Evolutionary conservation across 257 asterid genomes (phyloP).

Genomic region (Primulina huaijiensis): DNA sequence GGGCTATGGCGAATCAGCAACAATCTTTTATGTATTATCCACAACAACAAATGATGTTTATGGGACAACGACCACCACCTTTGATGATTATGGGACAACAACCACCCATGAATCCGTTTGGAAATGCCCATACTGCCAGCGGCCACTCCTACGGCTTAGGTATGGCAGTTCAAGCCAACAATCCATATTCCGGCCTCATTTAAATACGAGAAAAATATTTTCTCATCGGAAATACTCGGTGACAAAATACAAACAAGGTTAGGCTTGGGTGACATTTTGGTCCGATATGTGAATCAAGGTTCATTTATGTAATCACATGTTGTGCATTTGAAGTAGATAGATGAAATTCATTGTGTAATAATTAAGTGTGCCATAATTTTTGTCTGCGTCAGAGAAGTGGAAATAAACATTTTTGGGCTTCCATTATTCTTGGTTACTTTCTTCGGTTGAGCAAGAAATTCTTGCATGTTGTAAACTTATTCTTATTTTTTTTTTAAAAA

Average conservation of each 20-base stretch:
- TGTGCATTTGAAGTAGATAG: constrained; percentile 31
- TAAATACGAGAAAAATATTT: constrained; percentile 18
- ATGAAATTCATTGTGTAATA: constrained; percentile 38
- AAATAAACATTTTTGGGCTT: constrained; percentile 24
- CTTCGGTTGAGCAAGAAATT: not conserved
- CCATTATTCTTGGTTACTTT: not conserved
- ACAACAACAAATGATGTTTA: constrained; percentile 44
- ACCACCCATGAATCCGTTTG: constrained; percentile 45
- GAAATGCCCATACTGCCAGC: constrained; percentile 28
- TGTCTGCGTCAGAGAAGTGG: constrained; percentile 2
- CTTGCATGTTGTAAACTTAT: not conserved
- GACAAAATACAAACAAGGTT: not conserved
- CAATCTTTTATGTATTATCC: constrained; percentile 47
- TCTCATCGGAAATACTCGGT: constrained; percentile 15
- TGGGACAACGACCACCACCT: constrained; percentile 42
- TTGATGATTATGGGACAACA: constrained; percentile 47
- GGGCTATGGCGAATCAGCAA: constrained; percentile 64
- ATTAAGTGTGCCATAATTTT: constrained; percentile 21
- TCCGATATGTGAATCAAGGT: constrained; percentile 2
- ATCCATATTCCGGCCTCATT: constrained; percentile 51
- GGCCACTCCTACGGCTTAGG: constrained; percentile 44
- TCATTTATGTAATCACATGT: constrained; percentile 32
- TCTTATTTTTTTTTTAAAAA: no score
- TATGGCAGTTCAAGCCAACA: constrained; percentile 51
- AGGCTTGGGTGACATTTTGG: constrained; percentile 20